Evolutionary conservation across 75 land plant genomes (phyloP).

Genomic region (Cunninghamia lanceolata): DNA sequence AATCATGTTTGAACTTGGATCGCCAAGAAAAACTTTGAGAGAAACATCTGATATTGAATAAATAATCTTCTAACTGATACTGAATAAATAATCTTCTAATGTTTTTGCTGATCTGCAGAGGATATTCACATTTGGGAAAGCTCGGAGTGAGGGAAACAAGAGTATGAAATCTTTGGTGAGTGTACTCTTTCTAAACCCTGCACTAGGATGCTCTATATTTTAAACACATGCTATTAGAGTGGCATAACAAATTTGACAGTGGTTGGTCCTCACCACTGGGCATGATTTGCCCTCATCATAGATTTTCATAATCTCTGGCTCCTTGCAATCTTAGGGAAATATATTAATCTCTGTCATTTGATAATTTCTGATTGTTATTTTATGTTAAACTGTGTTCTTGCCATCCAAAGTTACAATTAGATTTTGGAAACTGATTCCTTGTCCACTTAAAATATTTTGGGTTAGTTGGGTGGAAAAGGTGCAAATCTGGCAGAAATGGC

Average conservation of each 20-base stretch:
- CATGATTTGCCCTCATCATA: background rate
- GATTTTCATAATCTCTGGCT: background rate
- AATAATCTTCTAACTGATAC: background rate
- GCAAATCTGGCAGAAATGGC: conserved; percentile 99
- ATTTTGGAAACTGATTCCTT: background rate
- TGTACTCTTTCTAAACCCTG: background rate
- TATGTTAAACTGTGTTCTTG: background rate
- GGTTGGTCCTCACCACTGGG: background rate
- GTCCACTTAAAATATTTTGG: background rate
- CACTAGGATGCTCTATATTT: background rate
- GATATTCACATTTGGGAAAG: conserved; percentile 93
- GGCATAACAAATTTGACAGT: background rate
- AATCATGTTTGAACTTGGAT: background rate
- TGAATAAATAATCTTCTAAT: background rate
- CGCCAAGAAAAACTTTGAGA: conserved; percentile 1
- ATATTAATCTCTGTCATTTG: background rate
- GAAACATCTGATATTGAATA: background rate
- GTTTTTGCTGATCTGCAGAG: conserved; percentile 40
- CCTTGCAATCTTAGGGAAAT: background rate
- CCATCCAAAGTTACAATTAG: background rate
- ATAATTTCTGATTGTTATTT: background rate
- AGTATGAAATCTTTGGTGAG: conserved; percentile 92
- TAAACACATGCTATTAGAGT: background rate
- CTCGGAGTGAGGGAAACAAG: conserved; percentile 92
- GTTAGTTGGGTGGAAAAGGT: conserved; percentile 95